Conservation (phyloP, 192 early-diverging fungal species). For the Ambispora gerdemannii region DNA sequence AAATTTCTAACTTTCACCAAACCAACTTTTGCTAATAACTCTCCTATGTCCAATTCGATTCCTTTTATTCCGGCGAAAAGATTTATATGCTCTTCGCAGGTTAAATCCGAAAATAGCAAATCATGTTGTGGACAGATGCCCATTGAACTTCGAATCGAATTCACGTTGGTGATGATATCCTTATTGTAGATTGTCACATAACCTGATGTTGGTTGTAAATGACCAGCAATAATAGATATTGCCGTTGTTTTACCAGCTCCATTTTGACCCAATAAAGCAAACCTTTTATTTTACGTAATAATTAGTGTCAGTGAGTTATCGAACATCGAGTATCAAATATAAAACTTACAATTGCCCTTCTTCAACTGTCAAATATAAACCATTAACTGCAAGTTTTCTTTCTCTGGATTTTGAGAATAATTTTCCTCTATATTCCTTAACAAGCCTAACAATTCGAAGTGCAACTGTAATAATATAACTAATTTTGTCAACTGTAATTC, state of each 20-base stretch:
- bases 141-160: constrained; percentile 54
- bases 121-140: constrained; percentile 41
- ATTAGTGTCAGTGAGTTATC: too few relatives aligned
- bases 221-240: constrained; percentile 61
- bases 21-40: constrained; percentile 54
- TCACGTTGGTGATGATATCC: constrained; percentile 46
- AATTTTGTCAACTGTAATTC: constrained; percentile 51
- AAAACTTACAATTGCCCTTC: too few relatives aligned
- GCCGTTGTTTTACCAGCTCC: constrained; percentile 38
- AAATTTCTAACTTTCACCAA: constrained; percentile 53
- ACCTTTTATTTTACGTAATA: too few relatives aligned
- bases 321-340: too few relatives aligned
- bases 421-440: constrained; percentile 54
- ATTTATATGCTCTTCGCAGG: constrained; percentile 59
- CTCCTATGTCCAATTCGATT: constrained; percentile 34
- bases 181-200: constrained; percentile 56
- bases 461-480: too few relatives aligned
- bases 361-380: constrained; percentile 45
- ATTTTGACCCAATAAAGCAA: not conserved
- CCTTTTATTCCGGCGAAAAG: constrained; percentile 59
- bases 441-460: constrained; percentile 54
- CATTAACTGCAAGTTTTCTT: constrained; percentile 54
- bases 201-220: constrained; percentile 55
- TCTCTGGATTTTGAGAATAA: constrained; percentile 37
- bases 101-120: constrained; percentile 63